Conservation (phyloP, 2,329 filamentous ascomycete species). For the Cladorrhinum sp. region DNA sequence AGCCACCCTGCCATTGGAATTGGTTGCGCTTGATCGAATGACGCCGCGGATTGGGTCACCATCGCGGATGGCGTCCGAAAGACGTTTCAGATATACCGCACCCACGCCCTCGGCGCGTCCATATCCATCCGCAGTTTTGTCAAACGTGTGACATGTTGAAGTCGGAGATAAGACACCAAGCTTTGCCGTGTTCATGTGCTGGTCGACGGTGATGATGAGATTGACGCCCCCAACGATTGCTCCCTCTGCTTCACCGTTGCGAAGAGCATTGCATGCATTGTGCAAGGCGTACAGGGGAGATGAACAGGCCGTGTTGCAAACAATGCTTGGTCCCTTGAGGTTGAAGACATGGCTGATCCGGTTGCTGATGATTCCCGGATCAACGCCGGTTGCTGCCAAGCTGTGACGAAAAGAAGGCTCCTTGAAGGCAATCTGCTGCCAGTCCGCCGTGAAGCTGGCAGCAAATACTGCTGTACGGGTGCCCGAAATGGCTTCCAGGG, state of each 20-base stretch:
- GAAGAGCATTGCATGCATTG: constrained; percentile 26
- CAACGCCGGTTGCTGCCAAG: constrained; percentile 24
- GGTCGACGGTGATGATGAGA: constrained; percentile 33
- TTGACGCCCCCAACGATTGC: constrained; percentile 41
- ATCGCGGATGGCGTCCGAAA: constrained; percentile 29
- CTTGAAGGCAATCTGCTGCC: background rate
- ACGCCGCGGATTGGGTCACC: constrained; percentile 29
- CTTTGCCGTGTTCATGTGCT: constrained; percentile 25
- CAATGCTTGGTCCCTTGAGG: constrained; percentile 26
- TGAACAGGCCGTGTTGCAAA: constrained; percentile 37
- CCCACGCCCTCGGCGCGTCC: constrained; percentile 18
- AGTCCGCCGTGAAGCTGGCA: constrained; percentile 26
- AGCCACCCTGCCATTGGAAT: constrained; percentile 31
- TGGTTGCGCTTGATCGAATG: constrained; percentile 26
- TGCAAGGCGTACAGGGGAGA: constrained; percentile 35
- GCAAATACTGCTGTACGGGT: constrained; percentile 32
- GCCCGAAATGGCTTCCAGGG: constrained; percentile 30
- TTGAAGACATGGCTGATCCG: constrained; percentile 39
- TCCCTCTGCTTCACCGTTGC: constrained; percentile 31
- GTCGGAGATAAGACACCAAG: constrained; percentile 26
- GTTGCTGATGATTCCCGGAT: constrained; percentile 34
- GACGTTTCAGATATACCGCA: constrained; percentile 22
- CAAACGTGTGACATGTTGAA: constrained; percentile 29
- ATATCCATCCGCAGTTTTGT: constrained; percentile 30
- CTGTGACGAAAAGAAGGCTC: background rate